Evolutionary conservation across 345 rosid genomes (phyloP).

Genomic region (Stellera chamaejasme): DNA sequence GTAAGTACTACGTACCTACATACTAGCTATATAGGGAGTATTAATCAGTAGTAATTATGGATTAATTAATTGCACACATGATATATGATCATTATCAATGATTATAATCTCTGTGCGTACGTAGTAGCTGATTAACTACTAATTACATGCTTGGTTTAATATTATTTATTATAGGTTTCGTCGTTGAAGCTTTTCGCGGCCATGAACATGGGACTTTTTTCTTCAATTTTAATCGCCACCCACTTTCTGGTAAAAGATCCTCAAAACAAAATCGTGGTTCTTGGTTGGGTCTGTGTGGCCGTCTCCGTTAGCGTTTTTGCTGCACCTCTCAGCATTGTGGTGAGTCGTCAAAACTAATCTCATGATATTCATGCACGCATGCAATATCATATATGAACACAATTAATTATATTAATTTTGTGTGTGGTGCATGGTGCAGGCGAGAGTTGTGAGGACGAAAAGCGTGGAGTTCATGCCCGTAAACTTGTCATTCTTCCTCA

Average conservation of each 20-base stretch:
- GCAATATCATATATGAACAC: no score
- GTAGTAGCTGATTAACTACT: no score
- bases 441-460: conserved; percentile 46
- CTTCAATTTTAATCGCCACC: conserved; percentile 30
- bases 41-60: no score
- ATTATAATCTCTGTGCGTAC: no score
- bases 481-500: conserved; percentile 67
- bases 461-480: conserved; percentile 98
- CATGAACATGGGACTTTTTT: conserved; percentile 54
- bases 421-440: not conserved
- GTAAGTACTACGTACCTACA: conserved; percentile 17
- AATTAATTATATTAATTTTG: no score
- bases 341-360: conserved; percentile 10
- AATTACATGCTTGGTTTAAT: no score
- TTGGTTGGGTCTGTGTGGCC: conserved; percentile 84
- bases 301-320: conserved; percentile 69
- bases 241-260: conserved; percentile 25
- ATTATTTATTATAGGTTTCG: conserved; percentile 32
- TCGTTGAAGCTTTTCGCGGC: conserved; percentile 38
- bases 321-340: conserved; percentile 73
- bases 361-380: no score
- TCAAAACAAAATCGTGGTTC: conserved; percentile 21
- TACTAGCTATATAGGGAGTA: not conserved
- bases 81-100: no score
- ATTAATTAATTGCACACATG: no score